Conservation (phyloP, 2,329 filamentous ascomycete species). For the Cercospora canescens region DNA sequence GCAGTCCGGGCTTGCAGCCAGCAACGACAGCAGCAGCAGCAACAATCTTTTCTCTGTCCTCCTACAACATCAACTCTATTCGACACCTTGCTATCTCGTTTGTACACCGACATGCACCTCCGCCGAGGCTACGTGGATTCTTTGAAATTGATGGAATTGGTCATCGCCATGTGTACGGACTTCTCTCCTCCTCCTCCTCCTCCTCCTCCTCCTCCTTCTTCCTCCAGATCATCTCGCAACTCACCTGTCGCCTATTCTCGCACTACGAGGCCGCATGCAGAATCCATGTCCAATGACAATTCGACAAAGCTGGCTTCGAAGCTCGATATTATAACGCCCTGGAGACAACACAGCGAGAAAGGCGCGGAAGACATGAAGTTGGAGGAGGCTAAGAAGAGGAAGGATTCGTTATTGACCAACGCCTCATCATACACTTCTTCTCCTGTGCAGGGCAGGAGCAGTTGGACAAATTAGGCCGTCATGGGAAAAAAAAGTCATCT, state of each 20-base stretch:
- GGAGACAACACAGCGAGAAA: neutral
- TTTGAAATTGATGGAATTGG: neutral
- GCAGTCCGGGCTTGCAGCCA: neutral
- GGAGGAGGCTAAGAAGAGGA: neutral
- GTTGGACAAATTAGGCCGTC: neutral
- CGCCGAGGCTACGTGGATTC: slow-evolving; percentile 4
- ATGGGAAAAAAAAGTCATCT: no score
- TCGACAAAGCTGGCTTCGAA: neutral
- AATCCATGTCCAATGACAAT: no score
- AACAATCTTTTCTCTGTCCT: neutral
- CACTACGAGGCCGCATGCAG: no score
- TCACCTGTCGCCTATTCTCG: no score
- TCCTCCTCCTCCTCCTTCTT: neutral
- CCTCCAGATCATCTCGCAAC: neutral
- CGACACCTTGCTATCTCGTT: slow-evolving; percentile 1
- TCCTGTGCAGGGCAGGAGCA: neutral
- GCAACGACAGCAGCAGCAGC: neutral
- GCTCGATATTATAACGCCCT: neutral
- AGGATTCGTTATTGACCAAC: neutral
- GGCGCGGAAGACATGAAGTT: neutral
- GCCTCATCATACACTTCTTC: neutral
- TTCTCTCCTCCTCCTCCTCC: neutral
- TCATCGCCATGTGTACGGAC: slow-evolving; percentile 6
- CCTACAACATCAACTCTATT: neutral
- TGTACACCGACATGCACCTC: neutral